These are phyloP conservation scores for Tuber melanosporum DNA, from an alignment of 495 filamentous ascomycete genomes.

Conservation along the genomic window DNA sequence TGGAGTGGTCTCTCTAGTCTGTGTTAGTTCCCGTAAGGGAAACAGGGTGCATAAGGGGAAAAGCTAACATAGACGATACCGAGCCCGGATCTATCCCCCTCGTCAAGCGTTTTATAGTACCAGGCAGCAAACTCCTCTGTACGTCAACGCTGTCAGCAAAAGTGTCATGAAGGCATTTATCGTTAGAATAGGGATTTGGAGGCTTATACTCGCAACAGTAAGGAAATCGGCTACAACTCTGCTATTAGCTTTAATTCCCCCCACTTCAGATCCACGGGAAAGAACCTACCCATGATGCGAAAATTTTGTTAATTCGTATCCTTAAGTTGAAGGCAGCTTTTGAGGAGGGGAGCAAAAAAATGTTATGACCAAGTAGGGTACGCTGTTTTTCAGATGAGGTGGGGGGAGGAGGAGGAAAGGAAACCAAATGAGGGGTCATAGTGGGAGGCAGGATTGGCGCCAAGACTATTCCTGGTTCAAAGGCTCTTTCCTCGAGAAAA, in stretches of 20 bases:
- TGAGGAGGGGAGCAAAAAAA: background rate
- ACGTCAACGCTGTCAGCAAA: conserved; percentile 2
- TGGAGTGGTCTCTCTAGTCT: conserved; percentile 69
- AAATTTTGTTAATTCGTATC: background rate
- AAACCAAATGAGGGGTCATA: background rate
- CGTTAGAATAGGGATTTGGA: background rate
- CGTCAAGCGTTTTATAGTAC: conserved; percentile 86
- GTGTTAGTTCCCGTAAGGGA: conserved; percentile 5
- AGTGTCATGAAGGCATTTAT: background rate
- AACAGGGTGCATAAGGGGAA: background rate
- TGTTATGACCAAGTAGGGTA: background rate
- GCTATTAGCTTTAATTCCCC: background rate
- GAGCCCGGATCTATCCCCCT: conserved; percentile 52
- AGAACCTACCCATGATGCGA: background rate
- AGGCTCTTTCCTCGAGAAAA: background rate
- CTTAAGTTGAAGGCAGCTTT: background rate
- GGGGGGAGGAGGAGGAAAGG: background rate
- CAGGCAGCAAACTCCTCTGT: conserved; percentile 74
- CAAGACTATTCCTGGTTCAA: background rate
- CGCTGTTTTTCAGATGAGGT: background rate
- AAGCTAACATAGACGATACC: conserved; percentile 68
- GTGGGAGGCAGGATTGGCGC: background rate
- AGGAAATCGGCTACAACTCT: conserved; percentile 11
- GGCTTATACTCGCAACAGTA: conserved; percentile 26
- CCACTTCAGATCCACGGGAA: background rate